Conservation (phyloP, 2,329 filamentous ascomycete species). For the Hymenoscyphus fructigenus region DNA sequence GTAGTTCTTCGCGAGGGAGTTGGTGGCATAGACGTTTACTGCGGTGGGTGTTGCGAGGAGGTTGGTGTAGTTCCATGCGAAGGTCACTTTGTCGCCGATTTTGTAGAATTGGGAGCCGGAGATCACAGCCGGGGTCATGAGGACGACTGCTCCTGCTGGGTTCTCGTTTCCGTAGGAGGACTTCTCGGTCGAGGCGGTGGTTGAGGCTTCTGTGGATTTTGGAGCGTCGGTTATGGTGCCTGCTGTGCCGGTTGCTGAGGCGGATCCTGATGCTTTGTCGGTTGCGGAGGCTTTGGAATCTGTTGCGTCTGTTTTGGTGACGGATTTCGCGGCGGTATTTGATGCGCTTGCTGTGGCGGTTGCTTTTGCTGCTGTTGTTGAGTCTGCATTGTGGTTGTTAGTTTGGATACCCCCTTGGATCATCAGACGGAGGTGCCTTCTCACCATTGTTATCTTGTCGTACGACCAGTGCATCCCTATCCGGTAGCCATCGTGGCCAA, state of each 20-base stretch:
- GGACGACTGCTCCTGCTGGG: slow-evolving; percentile 51
- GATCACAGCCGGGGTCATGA: slow-evolving; percentile 51
- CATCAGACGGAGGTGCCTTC: slow-evolving; percentile 7
- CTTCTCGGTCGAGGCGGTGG: slow-evolving; percentile 5
- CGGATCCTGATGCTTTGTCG: background rate
- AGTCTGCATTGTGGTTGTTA: slow-evolving; percentile 10
- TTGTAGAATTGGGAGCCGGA: slow-evolving; percentile 54
- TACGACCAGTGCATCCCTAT: slow-evolving; percentile 52
- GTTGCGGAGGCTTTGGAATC: background rate
- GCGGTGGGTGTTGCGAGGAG: slow-evolving; percentile 58
- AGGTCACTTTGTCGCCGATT: slow-evolving; percentile 58
- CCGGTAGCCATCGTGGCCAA: slow-evolving; percentile 57
- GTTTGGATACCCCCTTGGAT: slow-evolving; percentile 9
- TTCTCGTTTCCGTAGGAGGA: slow-evolving; percentile 34
- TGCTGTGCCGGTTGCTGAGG: background rate
- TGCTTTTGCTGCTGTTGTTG: slow-evolving; percentile 19
- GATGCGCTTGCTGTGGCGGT: background rate
- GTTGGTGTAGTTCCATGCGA: slow-evolving; percentile 66
- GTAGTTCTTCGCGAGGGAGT: slow-evolving; percentile 50
- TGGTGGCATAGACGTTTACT: slow-evolving; percentile 59
- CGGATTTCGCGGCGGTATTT: background rate
- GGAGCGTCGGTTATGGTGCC: slow-evolving; percentile 9
- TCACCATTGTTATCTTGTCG: slow-evolving; percentile 41
- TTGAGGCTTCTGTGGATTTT: slow-evolving; percentile 7
- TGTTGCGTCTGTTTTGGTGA: background rate